Evolutionary conservation across 768 basidiomycete genomes (phyloP).

Genomic region (Leccinellum luteum): DNA sequence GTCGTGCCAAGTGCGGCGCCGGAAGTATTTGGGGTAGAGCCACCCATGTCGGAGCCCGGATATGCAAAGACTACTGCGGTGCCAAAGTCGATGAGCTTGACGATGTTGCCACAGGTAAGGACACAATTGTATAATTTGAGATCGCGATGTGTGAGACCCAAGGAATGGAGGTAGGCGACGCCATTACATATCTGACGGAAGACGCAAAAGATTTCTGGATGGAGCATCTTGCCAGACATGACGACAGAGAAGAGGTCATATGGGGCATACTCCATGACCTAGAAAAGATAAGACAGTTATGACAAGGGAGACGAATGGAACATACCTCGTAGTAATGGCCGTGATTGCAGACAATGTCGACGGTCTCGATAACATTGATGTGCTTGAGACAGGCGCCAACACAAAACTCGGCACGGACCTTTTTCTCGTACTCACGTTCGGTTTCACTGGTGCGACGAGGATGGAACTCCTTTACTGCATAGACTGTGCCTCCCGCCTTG

Average conservation of each 20-base stretch:
- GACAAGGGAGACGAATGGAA: conserved; percentile 5
- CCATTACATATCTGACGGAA: conserved; percentile 98
- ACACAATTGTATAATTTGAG: conserved; percentile 99
- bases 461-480: conserved; percentile 97
- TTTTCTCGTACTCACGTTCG: conserved; percentile 98
- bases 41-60: conserved; percentile 74
- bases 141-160: conserved; percentile 97
- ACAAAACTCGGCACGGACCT: conserved; percentile 98
- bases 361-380: conserved; percentile 93
- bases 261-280: conserved; percentile 99
- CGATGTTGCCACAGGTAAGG: conserved; percentile 91
- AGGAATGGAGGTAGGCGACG: conserved; percentile 95
- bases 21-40: conserved; percentile 26
- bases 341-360: conserved; percentile 97
- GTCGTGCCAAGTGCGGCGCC: conserved; percentile 1
- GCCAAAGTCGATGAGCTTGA: conserved; percentile 99
- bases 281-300: conserved; percentile 8
- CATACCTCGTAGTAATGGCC: conserved; percentile 97
- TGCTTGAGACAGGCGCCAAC: conserved; percentile 95
- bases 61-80: conserved; percentile 99
- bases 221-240: conserved; percentile 99
- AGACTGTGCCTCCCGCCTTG: conserved; percentile 83
- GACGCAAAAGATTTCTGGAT: conserved; percentile 98
- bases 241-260: conserved; percentile 98
- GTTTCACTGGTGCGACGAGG: conserved; percentile 85